Evolutionary conservation across 768 basidiomycete genomes (phyloP).

Genomic region (Epithele typhae): DNA sequence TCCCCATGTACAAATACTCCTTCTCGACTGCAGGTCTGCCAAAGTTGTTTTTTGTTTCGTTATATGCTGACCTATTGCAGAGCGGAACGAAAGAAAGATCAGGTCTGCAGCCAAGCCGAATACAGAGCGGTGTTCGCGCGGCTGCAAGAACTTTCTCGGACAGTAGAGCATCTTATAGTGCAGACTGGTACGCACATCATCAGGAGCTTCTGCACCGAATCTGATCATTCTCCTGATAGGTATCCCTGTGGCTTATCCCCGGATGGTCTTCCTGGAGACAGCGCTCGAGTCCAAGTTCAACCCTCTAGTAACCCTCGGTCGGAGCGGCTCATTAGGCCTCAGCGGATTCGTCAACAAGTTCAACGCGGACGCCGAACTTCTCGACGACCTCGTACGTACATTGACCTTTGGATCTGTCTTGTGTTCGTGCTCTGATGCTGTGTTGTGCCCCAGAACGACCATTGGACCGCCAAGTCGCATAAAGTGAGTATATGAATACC

Average conservation of each 20-base stretch:
- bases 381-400: constrained; percentile 77
- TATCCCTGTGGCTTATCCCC: constrained; percentile 87
- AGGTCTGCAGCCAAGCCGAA: constrained; percentile 70
- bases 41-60: no score
- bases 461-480: constrained; percentile 82
- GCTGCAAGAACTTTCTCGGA: constrained; percentile 52
- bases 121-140: constrained; percentile 72
- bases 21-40: constrained; percentile 74
- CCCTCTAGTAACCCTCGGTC: constrained; percentile 74
- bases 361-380: constrained; percentile 86
- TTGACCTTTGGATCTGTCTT: neutral
- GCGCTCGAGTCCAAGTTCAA: constrained; percentile 81
- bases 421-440: constrained; percentile 4
- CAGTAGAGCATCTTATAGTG: constrained; percentile 79
- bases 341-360: constrained; percentile 86
- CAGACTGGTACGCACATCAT: constrained; percentile 54
- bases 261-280: constrained; percentile 84
- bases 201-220: neutral
- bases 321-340: constrained; percentile 60
- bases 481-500: constrained; percentile 45
- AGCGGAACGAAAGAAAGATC: constrained; percentile 78
- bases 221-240: constrained; percentile 34
- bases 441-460: constrained; percentile 69
- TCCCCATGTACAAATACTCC: constrained; percentile 66
- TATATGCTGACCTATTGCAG: no score